Percentiles rank a stretch among this genome's conserved stretches.
phyloP scores from a whole-genome alignment of 2,329 filamentous ascomycete species.

The Phyllosticta paracitricarpa region DNA sequence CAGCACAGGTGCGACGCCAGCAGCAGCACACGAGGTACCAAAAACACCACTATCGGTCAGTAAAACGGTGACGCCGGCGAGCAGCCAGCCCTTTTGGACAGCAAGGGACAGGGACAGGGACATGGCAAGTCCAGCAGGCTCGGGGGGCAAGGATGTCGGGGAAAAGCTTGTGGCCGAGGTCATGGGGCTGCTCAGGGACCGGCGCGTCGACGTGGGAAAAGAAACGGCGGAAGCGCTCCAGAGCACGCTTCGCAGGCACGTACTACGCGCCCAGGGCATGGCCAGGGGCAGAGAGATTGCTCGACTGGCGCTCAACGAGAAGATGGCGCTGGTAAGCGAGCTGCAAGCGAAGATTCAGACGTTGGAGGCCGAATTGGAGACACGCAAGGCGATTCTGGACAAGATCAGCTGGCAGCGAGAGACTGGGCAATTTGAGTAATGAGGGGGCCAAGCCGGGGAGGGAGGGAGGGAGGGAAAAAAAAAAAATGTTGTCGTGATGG shows the following conservation, averaged over 20 bases:
- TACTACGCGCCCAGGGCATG: conserved; percentile 50
- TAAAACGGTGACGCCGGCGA: conserved; percentile 30
- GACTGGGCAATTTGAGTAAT: conserved; percentile 3
- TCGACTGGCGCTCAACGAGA: conserved; percentile 50
- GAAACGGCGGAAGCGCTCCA: conserved; percentile 15
- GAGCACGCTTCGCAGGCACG: conserved; percentile 34
- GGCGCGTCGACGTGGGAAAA: conserved; percentile 28
- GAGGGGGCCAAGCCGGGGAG: neutral
- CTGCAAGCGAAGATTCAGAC: conserved; percentile 55
- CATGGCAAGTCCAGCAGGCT: conserved; percentile 11
- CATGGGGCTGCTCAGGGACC: conserved; percentile 39
- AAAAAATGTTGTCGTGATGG: neutral
- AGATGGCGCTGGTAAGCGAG: conserved; percentile 55
- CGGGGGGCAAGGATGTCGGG: conserved; percentile 11
- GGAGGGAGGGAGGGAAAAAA: no score
- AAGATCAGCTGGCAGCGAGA: conserved; percentile 25
- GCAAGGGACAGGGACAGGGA: conserved; percentile 24
- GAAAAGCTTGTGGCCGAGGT: conserved; percentile 29
- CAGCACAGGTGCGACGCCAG: conserved; percentile 28
- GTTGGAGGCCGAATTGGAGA: conserved; percentile 47
- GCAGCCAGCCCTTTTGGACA: conserved; percentile 11
- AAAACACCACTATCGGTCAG: conserved; percentile 16
- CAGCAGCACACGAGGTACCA: neutral
- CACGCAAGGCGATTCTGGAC: conserved; percentile 38
- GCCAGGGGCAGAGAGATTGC: conserved; percentile 56